Conservation (phyloP, 495 filamentous ascomycete species). For the Trichoderma reesei region DNA sequence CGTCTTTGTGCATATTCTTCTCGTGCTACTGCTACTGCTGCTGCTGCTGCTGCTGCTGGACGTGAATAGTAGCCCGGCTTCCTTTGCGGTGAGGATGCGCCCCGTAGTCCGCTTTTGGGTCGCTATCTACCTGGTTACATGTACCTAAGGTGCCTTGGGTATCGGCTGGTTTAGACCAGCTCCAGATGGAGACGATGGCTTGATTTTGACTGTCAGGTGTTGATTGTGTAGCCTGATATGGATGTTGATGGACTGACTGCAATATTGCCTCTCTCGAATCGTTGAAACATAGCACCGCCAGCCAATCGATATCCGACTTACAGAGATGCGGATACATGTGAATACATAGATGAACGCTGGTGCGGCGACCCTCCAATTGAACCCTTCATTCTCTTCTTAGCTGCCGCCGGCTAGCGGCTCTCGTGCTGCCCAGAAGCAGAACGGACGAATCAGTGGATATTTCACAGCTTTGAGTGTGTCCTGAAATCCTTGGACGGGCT, state of each 20-base stretch:
- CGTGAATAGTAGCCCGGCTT: not conserved
- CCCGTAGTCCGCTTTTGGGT: not conserved
- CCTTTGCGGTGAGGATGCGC: not conserved
- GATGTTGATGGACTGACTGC: too few relatives aligned
- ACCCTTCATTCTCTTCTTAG: not conserved
- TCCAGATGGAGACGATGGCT: not conserved
- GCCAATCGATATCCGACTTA: too few relatives aligned
- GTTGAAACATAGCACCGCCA: too few relatives aligned
- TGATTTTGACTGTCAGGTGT: too few relatives aligned
- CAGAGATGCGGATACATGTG: too few relatives aligned
- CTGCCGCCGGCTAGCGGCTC: conserved; percentile 1
- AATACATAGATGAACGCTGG: not conserved
- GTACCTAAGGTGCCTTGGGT: not conserved
- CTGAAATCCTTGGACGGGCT: not conserved
- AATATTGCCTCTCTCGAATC: too few relatives aligned
- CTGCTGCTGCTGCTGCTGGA: too few relatives aligned
- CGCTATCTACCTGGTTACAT: not conserved
- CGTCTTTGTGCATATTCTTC: not conserved
- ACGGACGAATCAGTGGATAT: not conserved
- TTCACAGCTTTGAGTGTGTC: not conserved
- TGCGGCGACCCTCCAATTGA: not conserved
- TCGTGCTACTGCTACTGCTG: too few relatives aligned
- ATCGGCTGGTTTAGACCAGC: not conserved
- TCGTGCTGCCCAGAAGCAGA: not conserved
- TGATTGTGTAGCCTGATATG: too few relatives aligned